Evolutionary conservation across 2,329 filamentous ascomycete species (phyloP), one percentile per base, ranked within the genome.

Genomic region (Claviceps pazoutovae): DNA sequence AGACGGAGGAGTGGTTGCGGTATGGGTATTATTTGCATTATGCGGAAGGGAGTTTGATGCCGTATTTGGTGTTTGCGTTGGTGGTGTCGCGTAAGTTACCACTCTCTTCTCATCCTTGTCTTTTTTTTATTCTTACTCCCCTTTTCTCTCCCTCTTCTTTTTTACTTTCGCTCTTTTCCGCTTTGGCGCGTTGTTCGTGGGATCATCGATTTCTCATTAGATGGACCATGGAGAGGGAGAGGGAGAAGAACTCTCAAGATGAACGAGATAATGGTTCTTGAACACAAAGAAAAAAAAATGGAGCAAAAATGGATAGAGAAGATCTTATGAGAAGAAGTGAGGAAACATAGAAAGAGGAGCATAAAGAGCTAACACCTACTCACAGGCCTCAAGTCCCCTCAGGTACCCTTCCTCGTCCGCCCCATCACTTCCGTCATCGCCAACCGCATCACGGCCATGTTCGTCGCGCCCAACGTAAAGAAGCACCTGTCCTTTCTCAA

Each of bases 31-130:
- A 80, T 58, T 79, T 95, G 74, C 85, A 95, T 64, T 96, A 90
- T 66, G 75, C 80, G 5, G 91, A 96, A 69, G 91, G 90, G 11
- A 87, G 79, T 55, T 68, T 96, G 55, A 93, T 94, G 83, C 77
- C 80, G 0, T 71, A 81, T 47, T 65, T 93, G 56, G 67, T 90
- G 1, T 67, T 87, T 55, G 69, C 74, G 14, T 62, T 93, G 16
- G 68, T 95, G 26, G 70, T 85, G 13, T 61, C 61, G 4, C 64
- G 74, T 76, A 62, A 53, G 71, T 68, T 37, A 1, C 41, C 23
- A 13, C 30, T 49, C 2, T 13, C 7, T 49, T n/a, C 4, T 49
- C 11, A 47, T n/a, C n/a, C 4, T n/a, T n/a, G 5, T 44, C 13
- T 36, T 43, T 5, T 44, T 23, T 41, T 26, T 17, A 16, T 7